Conservation (phyloP, 805 yeast species). For the Cyberlindnera nakhonratchasimensis region DNA sequence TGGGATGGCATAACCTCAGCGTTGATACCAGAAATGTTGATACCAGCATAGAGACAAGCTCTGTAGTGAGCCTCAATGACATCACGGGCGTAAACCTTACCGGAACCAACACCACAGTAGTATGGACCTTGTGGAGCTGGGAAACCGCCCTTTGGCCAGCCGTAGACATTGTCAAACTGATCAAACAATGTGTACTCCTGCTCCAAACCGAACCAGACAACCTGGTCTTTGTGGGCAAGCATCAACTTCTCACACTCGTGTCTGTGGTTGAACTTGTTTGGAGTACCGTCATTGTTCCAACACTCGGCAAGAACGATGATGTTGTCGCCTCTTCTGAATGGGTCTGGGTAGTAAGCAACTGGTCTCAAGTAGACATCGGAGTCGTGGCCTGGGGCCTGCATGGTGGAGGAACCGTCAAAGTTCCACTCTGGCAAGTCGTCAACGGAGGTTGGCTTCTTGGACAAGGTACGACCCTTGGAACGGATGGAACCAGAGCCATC, state of each 20-base stretch:
- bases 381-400: conserved; percentile 97
- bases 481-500: conserved; percentile 89
- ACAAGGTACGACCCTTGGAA: conserved; percentile 89
- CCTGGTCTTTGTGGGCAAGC: conserved; percentile 82
- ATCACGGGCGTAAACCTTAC: conserved; percentile 97
- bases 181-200: conserved; percentile 98
- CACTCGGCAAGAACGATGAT: conserved; percentile 92
- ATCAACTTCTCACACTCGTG: conserved; percentile 93
- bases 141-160: conserved; percentile 99
- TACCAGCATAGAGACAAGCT: conserved; percentile 93
- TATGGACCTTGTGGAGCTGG: conserved; percentile 99
- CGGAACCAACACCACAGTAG: conserved; percentile 99
- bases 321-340: conserved; percentile 98
- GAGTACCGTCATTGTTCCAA: conserved; percentile 98
- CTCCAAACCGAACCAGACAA: conserved; percentile 97
- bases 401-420: conserved; percentile 98
- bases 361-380: conserved; percentile 95
- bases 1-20: conserved; percentile 99
- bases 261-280: conserved; percentile 98
- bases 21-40: conserved; percentile 90
- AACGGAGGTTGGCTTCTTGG: conserved; percentile 60
- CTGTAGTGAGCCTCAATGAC: conserved; percentile 98
- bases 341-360: conserved; percentile 92
- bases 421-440: conserved; percentile 98
- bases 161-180: conserved; percentile 83